Conservation (phyloP, 495 filamentous ascomycete species). For the Schizothecium vesticola region DNA sequence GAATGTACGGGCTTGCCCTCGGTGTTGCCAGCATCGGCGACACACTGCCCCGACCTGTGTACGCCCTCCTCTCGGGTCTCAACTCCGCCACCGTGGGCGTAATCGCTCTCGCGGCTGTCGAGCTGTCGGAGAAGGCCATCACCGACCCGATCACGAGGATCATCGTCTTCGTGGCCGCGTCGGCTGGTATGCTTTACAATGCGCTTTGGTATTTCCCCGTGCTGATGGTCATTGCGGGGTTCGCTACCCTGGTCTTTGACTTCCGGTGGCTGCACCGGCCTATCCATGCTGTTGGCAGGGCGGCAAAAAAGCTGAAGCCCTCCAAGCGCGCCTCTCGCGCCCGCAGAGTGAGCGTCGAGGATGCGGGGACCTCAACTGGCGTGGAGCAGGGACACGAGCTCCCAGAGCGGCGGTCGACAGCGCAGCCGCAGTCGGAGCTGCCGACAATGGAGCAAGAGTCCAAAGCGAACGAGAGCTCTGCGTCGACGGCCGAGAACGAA, state of each 20-base stretch:
- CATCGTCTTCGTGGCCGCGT: slow-evolving; percentile 62
- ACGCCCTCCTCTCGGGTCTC: slow-evolving; percentile 71
- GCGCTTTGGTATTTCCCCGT: slow-evolving; percentile 80
- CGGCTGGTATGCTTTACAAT: slow-evolving; percentile 68
- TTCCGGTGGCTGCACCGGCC: slow-evolving; percentile 44
- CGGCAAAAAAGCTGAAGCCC: background rate
- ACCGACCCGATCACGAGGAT: slow-evolving; percentile 65
- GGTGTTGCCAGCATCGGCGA: slow-evolving; percentile 59
- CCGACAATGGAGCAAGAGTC: slow-evolving; percentile 14
- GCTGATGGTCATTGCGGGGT: slow-evolving; percentile 55
- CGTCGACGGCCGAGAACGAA: slow-evolving; percentile 25
- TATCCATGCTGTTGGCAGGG: slow-evolving; percentile 1
- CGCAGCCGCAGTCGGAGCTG: slow-evolving; percentile 9
- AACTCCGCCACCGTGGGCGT: slow-evolving; percentile 77
- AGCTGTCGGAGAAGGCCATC: slow-evolving; percentile 69
- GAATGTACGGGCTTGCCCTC: slow-evolving; percentile 67
- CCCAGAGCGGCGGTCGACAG: background rate
- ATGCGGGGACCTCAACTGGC: background rate
- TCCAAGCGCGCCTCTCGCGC: background rate
- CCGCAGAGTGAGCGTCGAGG: background rate
- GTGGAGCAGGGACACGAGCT: background rate
- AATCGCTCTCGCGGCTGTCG: slow-evolving; percentile 70
- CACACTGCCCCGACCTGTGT: slow-evolving; percentile 59
- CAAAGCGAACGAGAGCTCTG: background rate
- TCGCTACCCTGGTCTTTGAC: slow-evolving; percentile 58